These are phyloP conservation scores for Globisporangium canariense DNA, from an alignment of 352 stramenopile genomes.

Conservation along the genomic window DNA sequence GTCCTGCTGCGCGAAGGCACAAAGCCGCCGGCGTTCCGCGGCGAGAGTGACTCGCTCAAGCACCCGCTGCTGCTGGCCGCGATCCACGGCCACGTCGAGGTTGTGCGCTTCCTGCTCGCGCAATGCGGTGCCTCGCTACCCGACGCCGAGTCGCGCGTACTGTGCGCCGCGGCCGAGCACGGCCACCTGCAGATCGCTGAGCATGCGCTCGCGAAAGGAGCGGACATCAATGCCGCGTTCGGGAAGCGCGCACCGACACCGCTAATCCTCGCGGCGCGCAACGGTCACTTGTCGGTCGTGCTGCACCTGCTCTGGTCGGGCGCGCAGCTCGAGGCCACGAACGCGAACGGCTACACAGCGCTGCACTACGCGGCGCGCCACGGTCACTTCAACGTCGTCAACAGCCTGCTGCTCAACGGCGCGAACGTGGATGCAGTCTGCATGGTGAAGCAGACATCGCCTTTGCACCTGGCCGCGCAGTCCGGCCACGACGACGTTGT, in stretches of 20 bases:
- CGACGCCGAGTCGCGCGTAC: conserved; percentile 34
- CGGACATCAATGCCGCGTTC: conserved; percentile 33
- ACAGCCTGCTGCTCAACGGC: conserved; percentile 50
- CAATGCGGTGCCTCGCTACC: conserved; percentile 32
- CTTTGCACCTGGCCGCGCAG: conserved; percentile 47
- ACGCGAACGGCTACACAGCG: conserved; percentile 42
- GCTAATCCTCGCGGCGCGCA: conserved; percentile 44
- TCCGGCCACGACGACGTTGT: conserved; percentile 50
- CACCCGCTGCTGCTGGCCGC: conserved; percentile 46
- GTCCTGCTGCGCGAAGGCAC: conserved; percentile 27
- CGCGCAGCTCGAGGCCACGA: conserved; percentile 38
- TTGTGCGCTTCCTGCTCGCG: conserved; percentile 40
- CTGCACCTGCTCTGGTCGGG: conserved; percentile 48
- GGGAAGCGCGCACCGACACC: conserved; percentile 31
- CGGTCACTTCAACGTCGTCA: conserved; percentile 50
- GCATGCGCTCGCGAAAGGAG: conserved; percentile 38
- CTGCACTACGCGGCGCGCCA: conserved; percentile 52
- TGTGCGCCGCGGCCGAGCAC: conserved; percentile 43
- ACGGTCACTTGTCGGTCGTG: conserved; percentile 44
- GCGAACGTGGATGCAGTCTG: conserved; percentile 47
- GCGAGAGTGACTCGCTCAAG: conserved; percentile 18
- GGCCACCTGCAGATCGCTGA: conserved; percentile 53
- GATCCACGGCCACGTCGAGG: conserved; percentile 39
- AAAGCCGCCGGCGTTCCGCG: background rate
- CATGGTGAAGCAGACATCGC: conserved; percentile 23